Conservation (phyloP, 164 flowering plant species). For the Amborella trichopoda region DNA sequence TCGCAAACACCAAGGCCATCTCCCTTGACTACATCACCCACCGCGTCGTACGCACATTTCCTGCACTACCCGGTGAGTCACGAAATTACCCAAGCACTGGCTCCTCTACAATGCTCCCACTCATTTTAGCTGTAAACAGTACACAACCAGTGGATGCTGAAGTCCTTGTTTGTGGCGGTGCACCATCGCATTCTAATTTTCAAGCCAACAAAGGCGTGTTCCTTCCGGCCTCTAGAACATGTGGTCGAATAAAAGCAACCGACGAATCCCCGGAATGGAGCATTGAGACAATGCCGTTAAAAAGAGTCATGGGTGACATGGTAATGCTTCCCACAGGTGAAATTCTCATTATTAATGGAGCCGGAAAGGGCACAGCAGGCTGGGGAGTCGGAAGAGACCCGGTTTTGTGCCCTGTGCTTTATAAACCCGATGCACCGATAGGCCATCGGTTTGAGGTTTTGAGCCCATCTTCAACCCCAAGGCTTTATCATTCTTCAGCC, state of each 20-base stretch:
- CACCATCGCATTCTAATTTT: conserved; percentile 23
- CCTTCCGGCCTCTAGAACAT: conserved; percentile 21
- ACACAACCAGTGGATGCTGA: conserved; percentile 19
- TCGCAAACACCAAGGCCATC: conserved; percentile 31
- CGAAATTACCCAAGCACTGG: conserved; percentile 42
- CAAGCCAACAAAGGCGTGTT: conserved; percentile 11
- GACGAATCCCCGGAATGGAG: conserved; percentile 32
- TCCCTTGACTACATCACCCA: conserved; percentile 20
- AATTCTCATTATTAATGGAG: conserved; percentile 44
- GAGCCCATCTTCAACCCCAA: conserved; percentile 22
- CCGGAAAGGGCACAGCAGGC: conserved; percentile 30
- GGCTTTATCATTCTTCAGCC: conserved; percentile 46
- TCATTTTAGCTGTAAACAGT: conserved; percentile 7
- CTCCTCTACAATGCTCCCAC: conserved; percentile 32
- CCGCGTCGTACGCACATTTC: conserved; percentile 18
- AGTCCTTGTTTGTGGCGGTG: conserved; percentile 49
- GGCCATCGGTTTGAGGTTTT: conserved; percentile 25
- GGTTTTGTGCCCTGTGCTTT: conserved; percentile 26
- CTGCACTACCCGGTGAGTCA: conserved; percentile 26
- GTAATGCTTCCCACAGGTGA: conserved; percentile 32
- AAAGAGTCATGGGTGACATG: conserved; percentile 56
- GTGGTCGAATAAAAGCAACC: conserved; percentile 35
- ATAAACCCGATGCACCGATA: conserved; percentile 15
- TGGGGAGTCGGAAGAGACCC: conserved; percentile 37
- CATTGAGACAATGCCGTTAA: conserved; percentile 41